phyloP scores from a whole-genome alignment of 257 asterid species.

The Cinchona pubescens region DNA sequence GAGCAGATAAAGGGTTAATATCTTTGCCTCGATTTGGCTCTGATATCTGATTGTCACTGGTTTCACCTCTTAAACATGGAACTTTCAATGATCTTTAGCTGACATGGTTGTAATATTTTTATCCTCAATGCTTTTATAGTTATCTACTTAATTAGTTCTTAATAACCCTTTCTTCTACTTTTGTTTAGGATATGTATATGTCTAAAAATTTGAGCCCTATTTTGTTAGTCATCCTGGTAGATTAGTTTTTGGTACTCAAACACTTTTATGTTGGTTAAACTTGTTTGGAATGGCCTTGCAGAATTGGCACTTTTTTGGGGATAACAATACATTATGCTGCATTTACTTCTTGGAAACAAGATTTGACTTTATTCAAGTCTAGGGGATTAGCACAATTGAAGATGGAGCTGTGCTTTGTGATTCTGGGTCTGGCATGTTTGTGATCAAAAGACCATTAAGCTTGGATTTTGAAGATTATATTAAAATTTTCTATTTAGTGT shows the following conservation, averaged over 20 bases:
- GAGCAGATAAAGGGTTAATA: neutral
- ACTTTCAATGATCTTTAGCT: neutral
- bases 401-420: conserved; percentile 29
- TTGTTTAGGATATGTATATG: neutral
- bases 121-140: neutral
- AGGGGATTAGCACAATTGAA: conserved; percentile 9
- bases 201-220: neutral
- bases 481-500: no score
- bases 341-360: conserved; percentile 2
- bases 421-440: conserved; percentile 19
- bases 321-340: conserved; percentile 4
- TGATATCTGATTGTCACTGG: neutral
- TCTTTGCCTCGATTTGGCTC: neutral
- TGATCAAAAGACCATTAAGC: no score
- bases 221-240: neutral
- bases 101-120: neutral
- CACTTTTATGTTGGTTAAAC: neutral
- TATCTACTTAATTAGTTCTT: neutral
- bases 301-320: neutral
- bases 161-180: neutral
- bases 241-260: neutral
- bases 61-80: neutral
- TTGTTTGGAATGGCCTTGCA: conserved; percentile 13
- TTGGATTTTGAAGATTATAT: no score
- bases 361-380: conserved; percentile 14